Evolutionary conservation across 139 green algal genomes (phyloP), one percentile per base, ranked within the genome.

Genomic region (Tetraselmis chui): DNA sequence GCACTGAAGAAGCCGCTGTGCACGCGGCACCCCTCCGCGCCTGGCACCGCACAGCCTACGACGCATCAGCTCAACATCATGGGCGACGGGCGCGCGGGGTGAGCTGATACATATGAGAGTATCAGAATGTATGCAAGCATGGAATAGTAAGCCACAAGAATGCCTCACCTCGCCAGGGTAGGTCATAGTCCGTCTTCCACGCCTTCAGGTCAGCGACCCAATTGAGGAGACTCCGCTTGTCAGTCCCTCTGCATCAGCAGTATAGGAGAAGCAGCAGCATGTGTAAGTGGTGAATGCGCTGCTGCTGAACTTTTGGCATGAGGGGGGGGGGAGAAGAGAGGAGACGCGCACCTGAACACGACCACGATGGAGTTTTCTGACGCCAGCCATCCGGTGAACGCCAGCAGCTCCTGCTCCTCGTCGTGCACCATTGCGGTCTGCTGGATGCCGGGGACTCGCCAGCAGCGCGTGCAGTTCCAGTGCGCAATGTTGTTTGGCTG

Each of bases 391-490:
- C 94, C 94, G 0, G 90, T 80, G 77, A 90, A 96, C 2, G 80
- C 90, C 23, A 91, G 76, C 78, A 97, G 85, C 81, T 96, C 90
- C 92, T 92, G 96, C 0, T 83, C 76, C 0, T 74, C 29, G 79
- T 97, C 93, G 82, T 90, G 92, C n/a, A 92, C 81, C 2, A 90
- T 84, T 22, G 81, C 24, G 59, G 84, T 5, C 1, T 87, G 28
- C 59, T 85, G 28, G 59, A 95, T 94, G 23, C 32, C 82, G 0
- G 85, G 11, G 18, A 28, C 25, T 18, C 30, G 45, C 31, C 30
- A 45, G 80, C 89, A 95, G 78, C 93, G 89, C 25, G 75, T 91
- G 90, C 94, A 97, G 79, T 92, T 95, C 93, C 93, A 97, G 0
- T 45, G 79, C 1, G 32, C 29, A 0, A 97, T 83, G 30, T 89